phyloP scores from a whole-genome alignment of 2,329 filamentous ascomycete species.

The Helotiales sp. region DNA sequence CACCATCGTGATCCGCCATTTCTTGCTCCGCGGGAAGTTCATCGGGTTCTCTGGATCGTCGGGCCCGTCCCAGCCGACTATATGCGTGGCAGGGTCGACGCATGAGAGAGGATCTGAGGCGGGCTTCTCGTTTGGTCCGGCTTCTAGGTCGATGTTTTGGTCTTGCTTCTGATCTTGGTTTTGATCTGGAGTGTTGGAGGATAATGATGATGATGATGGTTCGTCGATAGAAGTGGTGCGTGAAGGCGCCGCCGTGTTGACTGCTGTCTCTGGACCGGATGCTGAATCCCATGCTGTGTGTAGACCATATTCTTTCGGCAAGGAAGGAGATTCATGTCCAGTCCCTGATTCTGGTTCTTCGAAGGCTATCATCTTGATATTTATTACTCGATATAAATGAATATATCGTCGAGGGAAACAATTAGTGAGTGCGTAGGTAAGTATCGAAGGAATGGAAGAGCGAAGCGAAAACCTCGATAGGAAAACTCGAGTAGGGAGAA shows the following conservation, averaged over 20 bases:
- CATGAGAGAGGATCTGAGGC: neutral
- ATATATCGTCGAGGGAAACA: neutral
- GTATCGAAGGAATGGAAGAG: neutral
- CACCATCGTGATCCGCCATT: constrained; percentile 34
- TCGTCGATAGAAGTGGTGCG: neutral
- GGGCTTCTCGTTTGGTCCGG: neutral
- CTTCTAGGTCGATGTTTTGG: neutral
- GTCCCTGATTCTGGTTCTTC: constrained; percentile 3
- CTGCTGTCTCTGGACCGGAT: constrained; percentile 20
- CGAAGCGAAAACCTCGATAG: constrained; percentile 2
- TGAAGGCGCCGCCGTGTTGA: constrained; percentile 25
- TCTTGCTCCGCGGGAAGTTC: constrained; percentile 38
- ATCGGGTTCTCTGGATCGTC: constrained; percentile 36
- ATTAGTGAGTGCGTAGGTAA: neutral
- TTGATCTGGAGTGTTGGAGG: neutral
- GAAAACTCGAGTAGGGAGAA: neutral
- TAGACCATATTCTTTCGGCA: neutral
- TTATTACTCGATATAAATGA: neutral
- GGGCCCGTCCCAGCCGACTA: constrained; percentile 37
- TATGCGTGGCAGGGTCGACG: constrained; percentile 18
- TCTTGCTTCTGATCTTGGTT: neutral
- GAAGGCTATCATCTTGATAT: constrained; percentile 13
- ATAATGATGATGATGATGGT: neutral
- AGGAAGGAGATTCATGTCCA: neutral
- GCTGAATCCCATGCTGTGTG: constrained; percentile 1